Conservation (phyloP, 2,329 filamentous ascomycete genomes). For the Ophiostoma novo-ulmi region DNA sequence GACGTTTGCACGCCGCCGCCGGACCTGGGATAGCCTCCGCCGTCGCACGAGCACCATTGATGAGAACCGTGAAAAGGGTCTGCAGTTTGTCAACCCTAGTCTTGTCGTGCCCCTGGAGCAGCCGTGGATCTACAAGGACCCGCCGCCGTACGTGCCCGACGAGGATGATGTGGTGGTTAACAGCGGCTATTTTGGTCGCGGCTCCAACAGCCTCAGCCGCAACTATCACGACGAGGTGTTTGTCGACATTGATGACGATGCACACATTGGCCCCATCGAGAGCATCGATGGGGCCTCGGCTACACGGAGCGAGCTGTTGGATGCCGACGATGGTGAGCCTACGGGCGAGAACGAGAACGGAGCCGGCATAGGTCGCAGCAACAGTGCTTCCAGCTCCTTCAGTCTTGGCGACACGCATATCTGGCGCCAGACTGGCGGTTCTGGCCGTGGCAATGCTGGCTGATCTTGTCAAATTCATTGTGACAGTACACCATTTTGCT, state of each 20-base stretch:
- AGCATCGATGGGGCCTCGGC: neutral
- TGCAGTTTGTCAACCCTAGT: slow-evolving; percentile 72
- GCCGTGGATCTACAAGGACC: slow-evolving; percentile 62
- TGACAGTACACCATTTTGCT: neutral
- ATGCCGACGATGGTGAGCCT: neutral
- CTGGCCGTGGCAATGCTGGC: slow-evolving; percentile 1
- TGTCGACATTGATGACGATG: slow-evolving; percentile 16
- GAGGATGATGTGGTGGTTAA: slow-evolving; percentile 22
- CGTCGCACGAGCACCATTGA: slow-evolving; percentile 62
- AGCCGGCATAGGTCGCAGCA: slow-evolving; percentile 34
- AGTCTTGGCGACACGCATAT: slow-evolving; percentile 49
- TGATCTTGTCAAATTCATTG: neutral
- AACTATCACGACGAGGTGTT: slow-evolving; percentile 20
- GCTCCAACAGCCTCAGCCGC: neutral
- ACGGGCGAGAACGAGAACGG: neutral
- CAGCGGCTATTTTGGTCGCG: slow-evolving; percentile 3
- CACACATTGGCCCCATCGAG: neutral
- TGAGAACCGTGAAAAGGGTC: slow-evolving; percentile 63
- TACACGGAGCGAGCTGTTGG: neutral
- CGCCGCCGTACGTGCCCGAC: slow-evolving; percentile 39
- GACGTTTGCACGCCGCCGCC: slow-evolving; percentile 28
- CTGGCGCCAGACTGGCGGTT: slow-evolving; percentile 39
- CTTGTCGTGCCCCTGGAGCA: slow-evolving; percentile 63
- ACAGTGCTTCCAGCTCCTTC: slow-evolving; percentile 38
- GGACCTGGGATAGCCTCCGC: slow-evolving; percentile 29